These are phyloP conservation scores for Smittium mucronatum DNA, from an alignment of 371 early-diverging fungal species.

Conservation along the genomic window DNA sequence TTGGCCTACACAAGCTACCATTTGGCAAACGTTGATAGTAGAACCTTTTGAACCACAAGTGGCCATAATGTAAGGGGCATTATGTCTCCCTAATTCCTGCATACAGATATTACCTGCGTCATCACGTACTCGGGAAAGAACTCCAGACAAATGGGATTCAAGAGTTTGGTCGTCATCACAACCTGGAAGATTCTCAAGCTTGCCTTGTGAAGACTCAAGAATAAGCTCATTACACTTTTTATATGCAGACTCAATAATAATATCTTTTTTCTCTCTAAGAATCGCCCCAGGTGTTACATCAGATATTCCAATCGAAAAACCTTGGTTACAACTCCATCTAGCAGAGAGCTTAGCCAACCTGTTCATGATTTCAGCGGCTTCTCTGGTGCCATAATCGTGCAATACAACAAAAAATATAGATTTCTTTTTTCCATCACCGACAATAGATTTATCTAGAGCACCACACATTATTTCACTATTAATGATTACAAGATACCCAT, in stretches of 20 bases:
- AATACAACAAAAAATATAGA: slow-evolving; percentile 87
- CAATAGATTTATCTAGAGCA: slow-evolving; percentile 84
- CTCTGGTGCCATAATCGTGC: slow-evolving; percentile 78
- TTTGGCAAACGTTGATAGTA: slow-evolving; percentile 97
- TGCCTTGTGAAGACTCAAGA: slow-evolving; percentile 49
- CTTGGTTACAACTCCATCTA: slow-evolving; percentile 84
- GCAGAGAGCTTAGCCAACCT: slow-evolving; percentile 87
- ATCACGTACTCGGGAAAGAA: slow-evolving; percentile 89
- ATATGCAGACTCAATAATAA: slow-evolving; percentile 68
- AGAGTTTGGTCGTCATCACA: slow-evolving; percentile 79
- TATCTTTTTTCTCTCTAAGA: slow-evolving; percentile 64
- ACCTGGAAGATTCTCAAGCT: slow-evolving; percentile 75
- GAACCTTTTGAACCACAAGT: slow-evolving; percentile 97
- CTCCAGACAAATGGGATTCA: slow-evolving; percentile 80
- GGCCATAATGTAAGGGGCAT: slow-evolving; percentile 97
- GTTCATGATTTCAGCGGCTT: slow-evolving; percentile 89
- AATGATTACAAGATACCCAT: slow-evolving; percentile 77
- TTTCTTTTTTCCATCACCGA: slow-evolving; percentile 94
- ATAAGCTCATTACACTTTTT: slow-evolving; percentile 75
- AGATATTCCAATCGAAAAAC: slow-evolving; percentile 96
- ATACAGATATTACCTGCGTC: slow-evolving; percentile 91
- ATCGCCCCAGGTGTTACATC: slow-evolving; percentile 89
- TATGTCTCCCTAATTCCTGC: slow-evolving; percentile 82
- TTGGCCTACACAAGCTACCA: slow-evolving; percentile 99
- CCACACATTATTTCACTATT: slow-evolving; percentile 95